Evolutionary conservation across 1,284 basidiomycete genomes (phyloP), one percentile per base, ranked within the genome.

Genomic region (Tetrapyrgos nigripes): DNA sequence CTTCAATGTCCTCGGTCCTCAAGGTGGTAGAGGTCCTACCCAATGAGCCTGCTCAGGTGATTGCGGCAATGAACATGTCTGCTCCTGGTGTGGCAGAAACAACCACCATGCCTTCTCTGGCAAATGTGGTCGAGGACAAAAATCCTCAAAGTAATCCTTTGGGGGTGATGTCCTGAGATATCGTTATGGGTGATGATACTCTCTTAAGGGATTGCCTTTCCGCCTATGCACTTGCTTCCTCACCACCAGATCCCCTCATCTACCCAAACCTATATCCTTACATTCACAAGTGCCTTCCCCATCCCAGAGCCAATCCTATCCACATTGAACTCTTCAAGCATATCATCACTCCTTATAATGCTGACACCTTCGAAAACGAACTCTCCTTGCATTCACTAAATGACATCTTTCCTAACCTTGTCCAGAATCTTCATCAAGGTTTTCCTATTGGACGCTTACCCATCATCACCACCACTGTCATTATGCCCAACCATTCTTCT

Each of bases 381-480:
- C 26, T 53, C 8, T 2, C 1, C 35, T 3, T 8, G 8, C 40
- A 37, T 27, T 28, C 19, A 14, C 60, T 74, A 11, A 27, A 48
- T 3, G 17, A 55, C 6, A 17, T 55, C 11, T 76, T 76, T 50
- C 73, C 73, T 1, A 31, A 58, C 4, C 71, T 80, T 4, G 54
- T 64, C 19, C 17, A 61, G 19, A 61, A 63, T 28, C 55, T 65
- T 1, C 24, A 28, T 0, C 1, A 53, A 3, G 64, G 64, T 21
- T 65, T 65, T 27, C 62, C 60, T 1, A 53, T 66, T 26, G 62
- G 65, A 10, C 44, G 49, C 6, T 50, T 66, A n/a, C 61, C 64
- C 0, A 4, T 67, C 1, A 51, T 63, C 1, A 11, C 14, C 2
- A 1, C 23, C 0, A 61, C 62, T 0, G 29, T 50, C 19, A 59